Conservation (phyloP, 192 early-diverging fungal species). For the Linnemannia exigua region DNA sequence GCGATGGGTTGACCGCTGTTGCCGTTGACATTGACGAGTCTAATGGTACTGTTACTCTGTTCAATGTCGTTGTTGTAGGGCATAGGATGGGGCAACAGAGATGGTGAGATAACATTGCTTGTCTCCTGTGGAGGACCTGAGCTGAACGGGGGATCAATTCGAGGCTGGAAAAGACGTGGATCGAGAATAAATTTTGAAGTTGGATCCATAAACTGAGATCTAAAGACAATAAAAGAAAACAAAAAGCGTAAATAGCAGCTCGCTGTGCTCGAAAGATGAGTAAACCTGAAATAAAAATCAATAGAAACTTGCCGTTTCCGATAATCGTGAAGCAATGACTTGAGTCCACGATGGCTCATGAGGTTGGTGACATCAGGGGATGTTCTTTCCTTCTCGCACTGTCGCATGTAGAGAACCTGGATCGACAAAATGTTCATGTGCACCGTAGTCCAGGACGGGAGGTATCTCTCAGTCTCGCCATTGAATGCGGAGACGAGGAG, state of each 20-base stretch:
- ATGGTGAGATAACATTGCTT: neutral
- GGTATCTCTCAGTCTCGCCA: neutral
- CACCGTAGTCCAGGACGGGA: neutral
- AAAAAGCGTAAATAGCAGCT: neutral
- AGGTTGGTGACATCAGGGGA: neutral
- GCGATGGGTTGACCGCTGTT: neutral
- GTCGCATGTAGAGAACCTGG: neutral
- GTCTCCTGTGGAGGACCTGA: neutral
- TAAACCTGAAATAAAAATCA: neutral
- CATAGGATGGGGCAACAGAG: neutral
- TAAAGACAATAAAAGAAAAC: neutral
- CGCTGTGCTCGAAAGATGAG: neutral
- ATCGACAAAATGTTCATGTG: slow-evolving; percentile 10
- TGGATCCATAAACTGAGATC: neutral
- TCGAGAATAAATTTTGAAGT: neutral
- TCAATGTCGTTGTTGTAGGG: neutral
- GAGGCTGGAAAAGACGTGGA: neutral
- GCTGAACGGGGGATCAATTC: neutral
- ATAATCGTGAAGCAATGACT: neutral
- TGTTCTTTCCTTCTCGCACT: neutral
- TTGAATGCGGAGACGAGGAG: neutral
- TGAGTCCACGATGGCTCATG: neutral
- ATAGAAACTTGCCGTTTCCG: neutral
- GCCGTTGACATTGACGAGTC: neutral
- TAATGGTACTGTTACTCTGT: neutral